Evolutionary conservation across 257 asterid species (phyloP).

Genomic region (Solanum bulbocastanum): DNA sequence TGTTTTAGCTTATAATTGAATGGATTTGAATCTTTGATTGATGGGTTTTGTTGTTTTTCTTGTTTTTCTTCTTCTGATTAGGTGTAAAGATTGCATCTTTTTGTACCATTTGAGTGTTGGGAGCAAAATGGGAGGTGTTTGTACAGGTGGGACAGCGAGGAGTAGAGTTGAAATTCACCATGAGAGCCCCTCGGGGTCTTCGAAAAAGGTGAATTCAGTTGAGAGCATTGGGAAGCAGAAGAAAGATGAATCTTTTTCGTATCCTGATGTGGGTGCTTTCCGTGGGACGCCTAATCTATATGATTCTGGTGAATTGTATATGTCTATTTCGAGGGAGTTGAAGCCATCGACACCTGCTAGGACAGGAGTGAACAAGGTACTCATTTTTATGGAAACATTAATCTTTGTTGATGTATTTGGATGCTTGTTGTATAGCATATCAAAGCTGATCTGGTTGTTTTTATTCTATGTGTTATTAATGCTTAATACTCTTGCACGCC

Average conservation of each 20-base stretch:
- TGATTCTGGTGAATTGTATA: conserved; percentile 69
- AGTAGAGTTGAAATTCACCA: conserved; percentile 28
- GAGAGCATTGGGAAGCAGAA: conserved; percentile 33
- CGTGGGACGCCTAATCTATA: conserved; percentile 51
- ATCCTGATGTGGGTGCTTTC: conserved; percentile 40
- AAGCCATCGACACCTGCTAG: conserved; percentile 68
- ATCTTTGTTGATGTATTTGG: not conserved
- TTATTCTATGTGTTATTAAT: not conserved
- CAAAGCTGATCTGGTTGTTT: not conserved
- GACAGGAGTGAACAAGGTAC: conserved; percentile 53
- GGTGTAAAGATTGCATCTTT: not conserved
- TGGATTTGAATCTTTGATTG: not conserved
- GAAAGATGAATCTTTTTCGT: conserved; percentile 28
- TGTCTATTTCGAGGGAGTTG: conserved; percentile 56
- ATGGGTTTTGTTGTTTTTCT: not conserved
- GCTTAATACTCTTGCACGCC: not conserved
- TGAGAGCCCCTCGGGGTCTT: conserved; percentile 51
- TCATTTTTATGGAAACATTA: not conserved
- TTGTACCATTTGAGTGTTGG: not conserved
- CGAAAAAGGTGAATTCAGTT: conserved; percentile 55
- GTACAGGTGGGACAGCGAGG: conserved; percentile 64
- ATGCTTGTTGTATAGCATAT: not conserved
- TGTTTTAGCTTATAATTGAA: not conserved
- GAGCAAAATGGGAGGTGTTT: conserved; percentile 79
- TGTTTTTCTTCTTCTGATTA: not conserved